A percentile compares a stretch with the other conserved stretches of the same genome.
phyloP scores from a whole-genome alignment of 495 filamentous ascomycete genomes.

The Hyaloscypha hepaticicola region DNA sequence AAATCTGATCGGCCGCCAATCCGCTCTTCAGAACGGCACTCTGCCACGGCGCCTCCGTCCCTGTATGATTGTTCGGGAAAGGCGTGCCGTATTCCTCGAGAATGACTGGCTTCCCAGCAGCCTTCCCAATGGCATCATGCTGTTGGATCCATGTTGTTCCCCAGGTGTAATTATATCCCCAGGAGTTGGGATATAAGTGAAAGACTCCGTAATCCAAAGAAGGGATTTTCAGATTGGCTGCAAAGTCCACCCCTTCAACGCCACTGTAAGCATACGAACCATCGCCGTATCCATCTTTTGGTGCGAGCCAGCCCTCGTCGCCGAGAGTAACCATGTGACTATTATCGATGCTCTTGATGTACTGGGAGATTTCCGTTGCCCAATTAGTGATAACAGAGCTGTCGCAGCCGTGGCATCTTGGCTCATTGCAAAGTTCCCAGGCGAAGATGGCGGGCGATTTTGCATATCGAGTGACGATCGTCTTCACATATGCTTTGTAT shows the following conservation, averaged over 20 bases:
- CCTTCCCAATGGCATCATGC: slow-evolving; percentile 22
- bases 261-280: slow-evolving; percentile 49
- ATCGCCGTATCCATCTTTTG: slow-evolving; percentile 32
- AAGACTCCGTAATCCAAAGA: slow-evolving; percentile 54
- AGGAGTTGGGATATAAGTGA: slow-evolving; percentile 47
- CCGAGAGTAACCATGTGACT: slow-evolving; percentile 59
- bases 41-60: slow-evolving; percentile 25
- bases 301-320: slow-evolving; percentile 43
- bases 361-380: slow-evolving; percentile 49
- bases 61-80: slow-evolving; percentile 25
- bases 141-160: slow-evolving; percentile 28
- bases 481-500: slow-evolving; percentile 58
- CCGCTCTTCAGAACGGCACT: slow-evolving; percentile 30
- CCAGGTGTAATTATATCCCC: slow-evolving; percentile 30
- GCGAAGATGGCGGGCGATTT: slow-evolving; percentile 52
- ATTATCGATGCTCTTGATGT: slow-evolving; percentile 57
- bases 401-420: slow-evolving; percentile 54
- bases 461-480: slow-evolving; percentile 55
- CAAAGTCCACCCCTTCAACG: slow-evolving; percentile 51
- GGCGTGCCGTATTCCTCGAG: slow-evolving; percentile 31
- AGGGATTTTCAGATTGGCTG: slow-evolving; percentile 44
- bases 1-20: slow-evolving; percentile 34
- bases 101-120: slow-evolving; percentile 24
- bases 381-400: slow-evolving; percentile 53
- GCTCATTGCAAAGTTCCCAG: slow-evolving; percentile 64